phyloP scores from a whole-genome alignment of 2,329 filamentous ascomycete species.

The Capronia epimyces region DNA sequence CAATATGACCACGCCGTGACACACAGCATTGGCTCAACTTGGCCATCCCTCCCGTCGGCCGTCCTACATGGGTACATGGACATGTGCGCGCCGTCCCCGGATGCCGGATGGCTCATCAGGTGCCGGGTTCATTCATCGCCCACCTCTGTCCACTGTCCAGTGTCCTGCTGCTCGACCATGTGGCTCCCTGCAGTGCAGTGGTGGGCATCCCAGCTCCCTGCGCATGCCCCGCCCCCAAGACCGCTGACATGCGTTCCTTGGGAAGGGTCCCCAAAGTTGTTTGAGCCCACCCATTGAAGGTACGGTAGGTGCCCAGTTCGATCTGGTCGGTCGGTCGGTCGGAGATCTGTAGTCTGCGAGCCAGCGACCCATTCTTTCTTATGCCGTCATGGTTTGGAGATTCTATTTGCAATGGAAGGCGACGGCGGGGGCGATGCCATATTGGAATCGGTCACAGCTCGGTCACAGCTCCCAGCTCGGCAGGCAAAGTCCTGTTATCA shows the following conservation, averaged over 20 bases:
- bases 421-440: background rate
- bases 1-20: constrained; percentile 10
- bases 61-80: constrained; percentile 9
- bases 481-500: background rate
- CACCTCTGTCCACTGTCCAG: background rate
- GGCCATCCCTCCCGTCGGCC: background rate
- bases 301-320: no score
- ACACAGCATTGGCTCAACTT: constrained; percentile 17
- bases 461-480: background rate
- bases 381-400: constrained; percentile 12
- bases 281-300: no score
- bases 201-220: background rate
- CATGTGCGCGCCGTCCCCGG: constrained; percentile 6
- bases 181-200: background rate
- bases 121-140: background rate
- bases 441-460: background rate
- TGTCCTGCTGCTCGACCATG: constrained; percentile 6
- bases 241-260: background rate
- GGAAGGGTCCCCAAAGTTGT: background rate
- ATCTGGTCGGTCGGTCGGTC: background rate
- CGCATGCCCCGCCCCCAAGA: background rate
- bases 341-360: background rate
- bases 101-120: background rate
- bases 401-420: constrained; percentile 8
- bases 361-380: background rate